phyloP scores from a whole-genome alignment of 2,329 filamentous ascomycete genomes.

The Penicillium sp. region DNA sequence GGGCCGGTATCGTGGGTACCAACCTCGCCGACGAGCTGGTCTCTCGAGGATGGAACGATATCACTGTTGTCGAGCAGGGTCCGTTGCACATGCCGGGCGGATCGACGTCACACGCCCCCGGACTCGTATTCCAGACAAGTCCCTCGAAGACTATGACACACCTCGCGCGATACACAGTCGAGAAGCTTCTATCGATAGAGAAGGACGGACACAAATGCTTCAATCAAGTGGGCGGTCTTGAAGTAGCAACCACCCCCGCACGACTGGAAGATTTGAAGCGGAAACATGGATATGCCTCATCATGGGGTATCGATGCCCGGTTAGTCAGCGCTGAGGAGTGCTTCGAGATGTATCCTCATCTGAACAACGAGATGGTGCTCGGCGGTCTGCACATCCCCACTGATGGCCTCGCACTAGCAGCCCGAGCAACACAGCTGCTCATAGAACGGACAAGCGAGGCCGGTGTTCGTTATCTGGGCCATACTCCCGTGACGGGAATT shows the following conservation, averaged over 20 bases:
- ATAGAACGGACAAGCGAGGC: conserved; percentile 58
- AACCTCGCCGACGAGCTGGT: conserved; percentile 66
- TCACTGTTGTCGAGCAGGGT: conserved; percentile 65
- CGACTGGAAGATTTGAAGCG: conserved; percentile 62
- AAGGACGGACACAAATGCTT: conserved; percentile 53
- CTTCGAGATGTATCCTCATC: conserved; percentile 53
- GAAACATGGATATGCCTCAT: conserved; percentile 60
- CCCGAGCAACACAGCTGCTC: conserved; percentile 61
- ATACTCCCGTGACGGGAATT: conserved; percentile 60
- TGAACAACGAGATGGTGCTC: conserved; percentile 55
- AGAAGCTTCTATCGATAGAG: conserved; percentile 58
- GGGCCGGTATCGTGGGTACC: conserved; percentile 64
- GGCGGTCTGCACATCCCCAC: conserved; percentile 61
- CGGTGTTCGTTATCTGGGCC: conserved; percentile 59
- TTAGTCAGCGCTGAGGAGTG: conserved; percentile 56
- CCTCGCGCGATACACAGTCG: conserved; percentile 62
- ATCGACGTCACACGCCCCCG: conserved; percentile 65
- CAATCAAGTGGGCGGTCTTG: conserved; percentile 63
- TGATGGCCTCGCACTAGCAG: conserved; percentile 62
- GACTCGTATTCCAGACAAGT: conserved; percentile 65
- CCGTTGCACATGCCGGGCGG: conserved; percentile 63
- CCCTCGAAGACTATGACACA: conserved; percentile 49
- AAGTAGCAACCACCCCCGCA: conserved; percentile 61
- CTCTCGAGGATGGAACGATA: conserved; percentile 61
- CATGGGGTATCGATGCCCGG: conserved; percentile 60